Percentiles rank a stretch among this genome's conserved stretches.
phyloP scores from a whole-genome alignment of 352 stramenopile species.

The Pythium brachiatum region DNA sequence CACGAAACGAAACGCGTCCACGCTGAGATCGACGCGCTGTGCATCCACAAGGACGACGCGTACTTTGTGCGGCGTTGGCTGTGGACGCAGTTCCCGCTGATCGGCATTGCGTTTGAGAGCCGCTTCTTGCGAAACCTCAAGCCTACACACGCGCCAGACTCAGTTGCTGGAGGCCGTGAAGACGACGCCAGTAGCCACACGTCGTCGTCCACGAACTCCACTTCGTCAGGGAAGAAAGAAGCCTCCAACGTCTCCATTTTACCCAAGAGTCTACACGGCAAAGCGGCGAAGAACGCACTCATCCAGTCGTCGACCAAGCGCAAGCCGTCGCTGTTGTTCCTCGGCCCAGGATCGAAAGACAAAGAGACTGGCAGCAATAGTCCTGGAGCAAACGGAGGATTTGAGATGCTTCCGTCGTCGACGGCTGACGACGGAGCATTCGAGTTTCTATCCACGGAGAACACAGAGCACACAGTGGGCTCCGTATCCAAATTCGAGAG shows the following conservation, averaged over 20 bases:
- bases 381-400: not conserved
- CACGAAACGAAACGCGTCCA: conserved; percentile 51
- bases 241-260: not conserved
- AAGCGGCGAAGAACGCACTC: not conserved
- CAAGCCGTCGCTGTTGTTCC: conserved; percentile 21
- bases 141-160: not conserved
- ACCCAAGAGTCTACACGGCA: not conserved
- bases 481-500: conserved; percentile 61
- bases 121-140: conserved; percentile 36
- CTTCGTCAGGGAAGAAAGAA: not conserved
- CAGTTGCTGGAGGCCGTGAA: not conserved
- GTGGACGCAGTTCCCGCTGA: conserved; percentile 84
- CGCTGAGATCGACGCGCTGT: conserved; percentile 63
- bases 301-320: conserved; percentile 16
- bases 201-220: not conserved
- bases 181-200: conserved; percentile 2
- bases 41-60: conserved; percentile 57
- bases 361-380: not conserved
- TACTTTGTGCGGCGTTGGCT: conserved; percentile 83
- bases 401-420: conserved; percentile 29
- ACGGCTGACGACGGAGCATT: conserved; percentile 29
- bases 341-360: not conserved
- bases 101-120: conserved; percentile 72
- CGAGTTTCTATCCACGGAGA: conserved; percentile 63
- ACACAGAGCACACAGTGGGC: conserved; percentile 42